A percentile compares a stretch with the other conserved stretches of the same genome.
Conservation (phyloP, 2,329 filamentous ascomycete genomes). For the Aspergillus felis region DNA sequence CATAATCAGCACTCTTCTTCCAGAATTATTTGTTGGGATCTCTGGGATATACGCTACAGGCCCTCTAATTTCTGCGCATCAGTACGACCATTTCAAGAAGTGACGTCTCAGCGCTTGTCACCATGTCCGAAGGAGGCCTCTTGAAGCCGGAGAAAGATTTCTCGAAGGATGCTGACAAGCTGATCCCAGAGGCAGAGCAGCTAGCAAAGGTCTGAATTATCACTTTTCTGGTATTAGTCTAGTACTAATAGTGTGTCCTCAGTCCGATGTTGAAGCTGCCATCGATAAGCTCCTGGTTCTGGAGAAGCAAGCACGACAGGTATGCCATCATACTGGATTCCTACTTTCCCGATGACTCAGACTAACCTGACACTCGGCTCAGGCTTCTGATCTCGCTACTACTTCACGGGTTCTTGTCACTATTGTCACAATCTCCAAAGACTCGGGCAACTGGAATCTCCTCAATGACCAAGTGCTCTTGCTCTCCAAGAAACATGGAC, state of each 20-base stretch:
- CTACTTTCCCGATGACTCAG: not conserved
- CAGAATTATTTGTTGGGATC: not conserved
- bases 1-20: constrained; percentile 8
- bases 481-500: constrained; percentile 98
- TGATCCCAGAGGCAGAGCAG: constrained; percentile 85
- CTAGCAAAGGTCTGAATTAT: constrained; percentile 67
- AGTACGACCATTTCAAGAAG: constrained; percentile 3
- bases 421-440: constrained; percentile 92
- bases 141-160: constrained; percentile 98
- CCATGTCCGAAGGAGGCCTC: constrained; percentile 74
- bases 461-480: constrained; percentile 95
- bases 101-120: constrained; percentile 30
- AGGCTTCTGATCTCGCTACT: constrained; percentile 94
- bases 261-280: constrained; percentile 71
- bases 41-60: constrained; percentile 4
- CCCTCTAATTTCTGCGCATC: constrained; percentile 3
- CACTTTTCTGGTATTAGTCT: not conserved
- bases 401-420: constrained; percentile 83
- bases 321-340: constrained; percentile 39
- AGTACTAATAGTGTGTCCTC: constrained; percentile 16
- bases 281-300: constrained; percentile 89
- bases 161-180: constrained; percentile 89
- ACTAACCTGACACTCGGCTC: constrained; percentile 16
- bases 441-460: constrained; percentile 86
- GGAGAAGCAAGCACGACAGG: constrained; percentile 97